Evolutionary conservation across 345 rosid genomes (phyloP).

Genomic region (Moricandia moricandioides): DNA sequence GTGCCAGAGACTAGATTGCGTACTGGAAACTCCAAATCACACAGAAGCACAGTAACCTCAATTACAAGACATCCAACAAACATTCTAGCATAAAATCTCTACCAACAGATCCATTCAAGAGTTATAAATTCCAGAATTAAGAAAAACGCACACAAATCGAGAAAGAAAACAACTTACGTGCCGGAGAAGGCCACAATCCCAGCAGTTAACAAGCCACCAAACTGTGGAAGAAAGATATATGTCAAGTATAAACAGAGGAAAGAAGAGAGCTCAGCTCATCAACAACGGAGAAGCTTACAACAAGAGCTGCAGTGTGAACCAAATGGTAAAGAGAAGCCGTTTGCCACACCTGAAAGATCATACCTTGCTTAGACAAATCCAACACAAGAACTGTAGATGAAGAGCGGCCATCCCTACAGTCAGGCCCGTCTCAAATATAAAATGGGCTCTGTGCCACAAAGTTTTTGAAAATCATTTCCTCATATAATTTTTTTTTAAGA

Average conservation of each 20-base stretch:
- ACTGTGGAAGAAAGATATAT: slow-evolving; percentile 46
- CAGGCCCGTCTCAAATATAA: neutral
- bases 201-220: slow-evolving; percentile 83
- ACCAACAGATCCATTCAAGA: no score
- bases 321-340: slow-evolving; percentile 88
- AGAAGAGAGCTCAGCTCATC: neutral
- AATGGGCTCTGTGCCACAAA: slow-evolving; percentile 9
- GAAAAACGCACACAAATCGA: neutral
- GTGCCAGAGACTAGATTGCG: no score
- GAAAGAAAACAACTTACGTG: slow-evolving; percentile 56
- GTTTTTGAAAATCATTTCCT: slow-evolving; percentile 74
- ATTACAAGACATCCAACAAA: no score
- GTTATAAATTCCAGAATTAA: no score
- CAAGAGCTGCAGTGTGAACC: slow-evolving; percentile 85
- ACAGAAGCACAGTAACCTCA: no score
- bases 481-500: no score
- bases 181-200: slow-evolving; percentile 85
- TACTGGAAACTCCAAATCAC: no score
- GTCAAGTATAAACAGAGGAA: neutral
- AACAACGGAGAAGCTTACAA: slow-evolving; percentile 42
- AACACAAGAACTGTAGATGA: neutral
- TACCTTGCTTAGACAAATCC: neutral
- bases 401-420: neutral
- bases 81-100: no score
- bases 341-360: slow-evolving; percentile 69